Percentiles rank a stretch among this genome's conserved stretches.
Evolutionary conservation across 148 eudicot genomes (phyloP).

Genomic region (Fallopia convolvulus): DNA sequence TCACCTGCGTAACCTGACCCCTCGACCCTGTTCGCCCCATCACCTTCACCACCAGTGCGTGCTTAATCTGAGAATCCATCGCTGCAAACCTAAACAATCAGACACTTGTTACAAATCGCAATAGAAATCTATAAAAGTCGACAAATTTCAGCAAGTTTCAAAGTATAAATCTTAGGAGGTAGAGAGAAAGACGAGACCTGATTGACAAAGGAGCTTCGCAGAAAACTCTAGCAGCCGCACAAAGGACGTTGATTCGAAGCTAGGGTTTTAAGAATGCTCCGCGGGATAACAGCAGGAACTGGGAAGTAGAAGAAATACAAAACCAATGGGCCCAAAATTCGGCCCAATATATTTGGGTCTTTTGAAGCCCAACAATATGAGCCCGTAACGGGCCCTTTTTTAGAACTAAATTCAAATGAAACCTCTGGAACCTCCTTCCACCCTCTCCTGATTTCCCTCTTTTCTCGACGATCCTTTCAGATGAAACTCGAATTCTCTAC

Average conservation of each 20-base stretch:
- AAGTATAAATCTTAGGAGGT: neutral
- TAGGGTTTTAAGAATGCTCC: neutral
- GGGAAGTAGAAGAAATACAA: neutral
- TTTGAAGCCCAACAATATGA: neutral
- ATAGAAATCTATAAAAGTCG: neutral
- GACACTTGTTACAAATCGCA: neutral
- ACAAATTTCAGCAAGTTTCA: neutral
- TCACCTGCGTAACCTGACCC: conserved; percentile 33
- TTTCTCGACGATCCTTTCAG: neutral
- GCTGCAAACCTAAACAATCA: neutral
- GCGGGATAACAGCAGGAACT: neutral
- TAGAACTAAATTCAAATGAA: neutral
- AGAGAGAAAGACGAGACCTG: neutral
- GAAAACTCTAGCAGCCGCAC: neutral
- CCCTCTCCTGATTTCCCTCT: neutral
- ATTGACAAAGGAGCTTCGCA: neutral
- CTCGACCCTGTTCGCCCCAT: conserved; percentile 36
- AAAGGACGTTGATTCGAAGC: neutral
- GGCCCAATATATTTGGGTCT: neutral
- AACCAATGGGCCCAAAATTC: neutral
- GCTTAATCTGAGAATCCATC: conserved; percentile 31
- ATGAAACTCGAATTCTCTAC: neutral
- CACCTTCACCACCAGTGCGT: conserved; percentile 25
- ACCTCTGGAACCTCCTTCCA: conserved; percentile 5
- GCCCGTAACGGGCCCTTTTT: neutral